These are phyloP conservation scores for Sisymbrium irio DNA, from an alignment of 345 rosid genomes.

Conservation along the genomic window DNA sequence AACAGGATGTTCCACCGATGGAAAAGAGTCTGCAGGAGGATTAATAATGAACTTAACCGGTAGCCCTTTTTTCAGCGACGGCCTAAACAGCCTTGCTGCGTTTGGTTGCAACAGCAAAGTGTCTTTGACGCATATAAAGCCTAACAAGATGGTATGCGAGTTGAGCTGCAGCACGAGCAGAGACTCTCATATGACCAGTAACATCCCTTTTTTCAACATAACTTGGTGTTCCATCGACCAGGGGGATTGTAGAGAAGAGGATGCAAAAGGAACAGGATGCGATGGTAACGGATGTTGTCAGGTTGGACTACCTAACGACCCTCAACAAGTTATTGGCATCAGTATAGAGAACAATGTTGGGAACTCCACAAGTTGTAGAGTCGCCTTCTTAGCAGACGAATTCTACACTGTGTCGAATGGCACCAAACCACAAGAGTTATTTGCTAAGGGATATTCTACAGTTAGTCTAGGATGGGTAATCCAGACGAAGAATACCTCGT, in stretches of 20 bases:
- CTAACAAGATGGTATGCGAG: slow-evolving; percentile 32
- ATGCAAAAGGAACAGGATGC: slow-evolving; percentile 16
- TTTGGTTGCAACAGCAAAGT: slow-evolving; percentile 37
- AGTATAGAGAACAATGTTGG: not conserved
- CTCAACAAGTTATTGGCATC: slow-evolving; percentile 10
- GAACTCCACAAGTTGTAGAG: slow-evolving; percentile 1
- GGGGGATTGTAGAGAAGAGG: not conserved
- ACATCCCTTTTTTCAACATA: slow-evolving; percentile 7
- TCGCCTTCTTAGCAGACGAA: slow-evolving; percentile 21
- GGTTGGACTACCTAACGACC: slow-evolving; percentile 7
- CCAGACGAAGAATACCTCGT: not conserved
- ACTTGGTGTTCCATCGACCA: not conserved
- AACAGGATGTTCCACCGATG: not conserved
- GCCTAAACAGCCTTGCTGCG: too few relatives aligned
- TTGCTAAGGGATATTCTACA: not conserved
- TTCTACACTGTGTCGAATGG: not conserved
- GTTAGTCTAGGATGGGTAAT: slow-evolving; percentile 35
- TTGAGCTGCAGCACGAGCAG: slow-evolving; percentile 19
- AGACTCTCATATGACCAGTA: not conserved
- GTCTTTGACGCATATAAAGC: not conserved
- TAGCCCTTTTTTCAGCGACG: not conserved
- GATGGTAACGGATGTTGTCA: slow-evolving; percentile 47
- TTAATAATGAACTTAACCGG: not conserved
- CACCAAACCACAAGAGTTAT: not conserved
- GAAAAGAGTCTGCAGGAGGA: not conserved